phyloP scores from a whole-genome alignment of 163 green algal genomes.

The Chlamydomonas reinhardtii region DNA sequence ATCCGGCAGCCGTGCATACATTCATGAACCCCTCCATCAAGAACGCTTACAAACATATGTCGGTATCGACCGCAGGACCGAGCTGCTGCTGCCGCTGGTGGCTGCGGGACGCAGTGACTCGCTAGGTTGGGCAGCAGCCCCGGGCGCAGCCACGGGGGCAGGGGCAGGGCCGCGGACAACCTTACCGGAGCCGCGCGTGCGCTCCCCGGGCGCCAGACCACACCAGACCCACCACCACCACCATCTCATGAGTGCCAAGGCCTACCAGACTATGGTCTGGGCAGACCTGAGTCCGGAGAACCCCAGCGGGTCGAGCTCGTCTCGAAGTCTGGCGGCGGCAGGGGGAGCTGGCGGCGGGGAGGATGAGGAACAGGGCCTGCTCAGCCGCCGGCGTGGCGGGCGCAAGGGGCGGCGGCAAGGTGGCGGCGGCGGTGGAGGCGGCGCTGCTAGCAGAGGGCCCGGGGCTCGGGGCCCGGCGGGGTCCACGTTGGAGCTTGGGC shows the following conservation, averaged over 20 bases:
- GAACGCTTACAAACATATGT: too few relatives aligned
- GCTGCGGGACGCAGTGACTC: not conserved
- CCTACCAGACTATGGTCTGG: constrained; percentile 77
- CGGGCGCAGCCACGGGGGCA: too few relatives aligned
- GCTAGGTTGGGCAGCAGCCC: too few relatives aligned
- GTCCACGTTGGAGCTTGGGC: not conserved
- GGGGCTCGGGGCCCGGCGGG: not conserved
- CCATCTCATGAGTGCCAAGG: constrained; percentile 45
- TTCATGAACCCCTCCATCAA: too few relatives aligned
- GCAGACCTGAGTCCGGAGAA: constrained; percentile 68
- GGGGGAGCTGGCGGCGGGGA: not conserved
- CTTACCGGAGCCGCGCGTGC: not conserved
- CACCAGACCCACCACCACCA: constrained; percentile 32
- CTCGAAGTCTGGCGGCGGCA: not conserved
- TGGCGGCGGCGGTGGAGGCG: not conserved
- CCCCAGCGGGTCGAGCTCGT: too few relatives aligned
- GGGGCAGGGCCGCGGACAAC: not conserved
- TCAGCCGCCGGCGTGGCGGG: not conserved
- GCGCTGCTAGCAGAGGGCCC: too few relatives aligned
- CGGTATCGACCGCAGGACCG: not conserved
- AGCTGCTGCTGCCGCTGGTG: not conserved
- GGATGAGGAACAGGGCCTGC: not conserved
- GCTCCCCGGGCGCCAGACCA: not conserved
- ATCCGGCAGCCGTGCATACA: too few relatives aligned
- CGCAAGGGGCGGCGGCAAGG: not conserved